Evolutionary conservation across 495 filamentous ascomycete genomes (phyloP).

Genomic region (Neurospora sp.): DNA sequence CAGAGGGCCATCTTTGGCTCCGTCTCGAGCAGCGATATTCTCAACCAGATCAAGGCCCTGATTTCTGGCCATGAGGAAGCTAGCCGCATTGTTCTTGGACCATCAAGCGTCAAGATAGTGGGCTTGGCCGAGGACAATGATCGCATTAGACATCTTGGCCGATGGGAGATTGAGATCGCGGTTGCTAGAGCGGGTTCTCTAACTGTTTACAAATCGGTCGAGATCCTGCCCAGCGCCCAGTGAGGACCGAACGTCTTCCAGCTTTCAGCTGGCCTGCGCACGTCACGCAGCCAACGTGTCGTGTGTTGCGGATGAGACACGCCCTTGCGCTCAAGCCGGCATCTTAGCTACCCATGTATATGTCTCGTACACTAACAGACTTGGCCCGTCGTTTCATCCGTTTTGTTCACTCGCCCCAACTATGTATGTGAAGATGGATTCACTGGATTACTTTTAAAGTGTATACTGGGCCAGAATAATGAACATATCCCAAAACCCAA

Average conservation of each 20-base stretch:
- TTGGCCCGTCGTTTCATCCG: background rate
- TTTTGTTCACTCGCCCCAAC: background rate
- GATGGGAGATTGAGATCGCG: constrained; percentile 26
- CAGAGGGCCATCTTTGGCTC: constrained; percentile 31
- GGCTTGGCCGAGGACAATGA: constrained; percentile 23
- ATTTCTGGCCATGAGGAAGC: constrained; percentile 20
- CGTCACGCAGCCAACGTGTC: background rate
- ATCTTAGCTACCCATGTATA: background rate
- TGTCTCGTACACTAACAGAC: background rate
- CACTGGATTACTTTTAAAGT: background rate
- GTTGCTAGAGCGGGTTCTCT: constrained; percentile 1
- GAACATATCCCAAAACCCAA: background rate
- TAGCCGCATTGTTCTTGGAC: constrained; percentile 22
- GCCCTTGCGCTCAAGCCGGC: background rate
- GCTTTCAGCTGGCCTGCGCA: background rate
- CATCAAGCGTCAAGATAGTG: constrained; percentile 19
- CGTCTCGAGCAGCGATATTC: constrained; percentile 27
- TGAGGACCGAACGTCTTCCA: background rate
- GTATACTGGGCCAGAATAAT: background rate
- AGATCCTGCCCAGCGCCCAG: constrained; percentile 18
- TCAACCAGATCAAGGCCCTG: constrained; percentile 18
- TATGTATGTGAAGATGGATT: background rate
- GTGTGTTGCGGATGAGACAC: background rate
- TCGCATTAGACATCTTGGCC: constrained; percentile 31
- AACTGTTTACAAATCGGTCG: constrained; percentile 19